phyloP scores from a whole-genome alignment of 768 basidiomycete genomes.

The Coprinopsis strossmayeri region DNA sequence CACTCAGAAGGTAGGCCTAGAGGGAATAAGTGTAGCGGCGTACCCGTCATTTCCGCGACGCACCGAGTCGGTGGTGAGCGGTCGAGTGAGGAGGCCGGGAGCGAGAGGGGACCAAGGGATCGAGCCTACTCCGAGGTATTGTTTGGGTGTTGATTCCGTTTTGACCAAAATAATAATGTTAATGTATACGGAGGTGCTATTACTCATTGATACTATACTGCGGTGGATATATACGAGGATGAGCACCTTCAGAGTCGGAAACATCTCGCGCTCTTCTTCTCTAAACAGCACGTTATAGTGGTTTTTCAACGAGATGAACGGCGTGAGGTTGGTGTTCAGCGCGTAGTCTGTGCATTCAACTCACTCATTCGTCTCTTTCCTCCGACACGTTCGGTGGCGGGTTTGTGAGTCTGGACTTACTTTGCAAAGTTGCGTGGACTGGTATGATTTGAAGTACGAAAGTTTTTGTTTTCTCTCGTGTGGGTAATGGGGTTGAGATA shows the following conservation, averaged over 20 bases:
- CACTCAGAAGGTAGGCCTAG: no score
- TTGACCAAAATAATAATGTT: no score
- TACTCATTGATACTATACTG: no score
- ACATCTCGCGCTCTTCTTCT: conserved; percentile 63
- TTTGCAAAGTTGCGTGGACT: conserved; percentile 57
- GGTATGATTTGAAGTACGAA: not conserved
- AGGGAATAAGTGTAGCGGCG: not conserved
- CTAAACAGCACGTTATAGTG: conserved; percentile 56
- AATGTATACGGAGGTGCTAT: no score
- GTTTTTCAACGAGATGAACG: conserved; percentile 69
- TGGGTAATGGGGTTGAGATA: not conserved
- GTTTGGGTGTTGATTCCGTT: no score
- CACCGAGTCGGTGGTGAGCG: conserved; percentile 28
- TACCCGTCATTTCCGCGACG: conserved; percentile 30
- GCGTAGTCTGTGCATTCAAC: conserved; percentile 27
- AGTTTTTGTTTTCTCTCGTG: no score
- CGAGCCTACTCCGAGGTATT: conserved; percentile 47
- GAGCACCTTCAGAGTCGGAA: conserved; percentile 46
- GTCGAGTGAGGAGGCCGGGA: conserved; percentile 41
- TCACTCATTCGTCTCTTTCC: no score
- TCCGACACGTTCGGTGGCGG: no score
- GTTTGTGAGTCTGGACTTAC: conserved; percentile 19
- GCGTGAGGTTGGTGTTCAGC: conserved; percentile 41
- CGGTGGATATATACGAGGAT: not conserved
- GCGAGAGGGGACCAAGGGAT: conserved; percentile 59